These are phyloP conservation scores for Fragilariopsis cylindrus DNA, from an alignment of 108 stramenopile species.

Conservation along the genomic window DNA sequence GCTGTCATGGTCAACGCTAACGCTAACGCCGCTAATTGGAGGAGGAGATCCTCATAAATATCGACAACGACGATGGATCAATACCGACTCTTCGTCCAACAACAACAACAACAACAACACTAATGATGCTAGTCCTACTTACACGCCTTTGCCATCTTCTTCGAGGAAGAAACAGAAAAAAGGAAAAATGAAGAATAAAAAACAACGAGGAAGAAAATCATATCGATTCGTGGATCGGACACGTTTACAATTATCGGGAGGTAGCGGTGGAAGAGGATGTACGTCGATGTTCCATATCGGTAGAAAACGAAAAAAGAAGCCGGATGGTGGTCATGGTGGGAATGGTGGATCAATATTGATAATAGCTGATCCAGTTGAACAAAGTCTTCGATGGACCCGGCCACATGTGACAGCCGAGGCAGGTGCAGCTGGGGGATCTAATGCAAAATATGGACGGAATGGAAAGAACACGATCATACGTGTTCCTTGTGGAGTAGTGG, in stretches of 20 bases:
- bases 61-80: conserved; percentile 5
- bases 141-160: conserved; percentile 3
- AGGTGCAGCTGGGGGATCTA: conserved; percentile 58
- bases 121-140: background rate
- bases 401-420: conserved; percentile 60
- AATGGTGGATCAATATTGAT: conserved; percentile 75
- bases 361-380: conserved; percentile 65
- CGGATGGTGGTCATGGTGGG: conserved; percentile 87
- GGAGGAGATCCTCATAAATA: background rate
- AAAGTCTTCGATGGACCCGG: conserved; percentile 55
- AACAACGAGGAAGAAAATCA: conserved; percentile 32
- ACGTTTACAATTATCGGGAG: conserved; percentile 66
- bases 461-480: conserved; percentile 70
- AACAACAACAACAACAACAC: conserved; percentile 7
- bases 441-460: conserved; percentile 60
- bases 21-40: too few species aligned
- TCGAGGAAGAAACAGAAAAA: conserved; percentile 2
- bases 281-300: conserved; percentile 49
- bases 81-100: background rate
- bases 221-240: conserved; percentile 76
- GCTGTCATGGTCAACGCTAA: too few species aligned
- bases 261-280: conserved; percentile 73
- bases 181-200: conserved; percentile 32
- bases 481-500: conserved; percentile 87
- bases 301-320: conserved; percentile 57